Evolutionary conservation across 1,284 basidiomycete genomes (phyloP).

Genomic region (Boletus mariae): DNA sequence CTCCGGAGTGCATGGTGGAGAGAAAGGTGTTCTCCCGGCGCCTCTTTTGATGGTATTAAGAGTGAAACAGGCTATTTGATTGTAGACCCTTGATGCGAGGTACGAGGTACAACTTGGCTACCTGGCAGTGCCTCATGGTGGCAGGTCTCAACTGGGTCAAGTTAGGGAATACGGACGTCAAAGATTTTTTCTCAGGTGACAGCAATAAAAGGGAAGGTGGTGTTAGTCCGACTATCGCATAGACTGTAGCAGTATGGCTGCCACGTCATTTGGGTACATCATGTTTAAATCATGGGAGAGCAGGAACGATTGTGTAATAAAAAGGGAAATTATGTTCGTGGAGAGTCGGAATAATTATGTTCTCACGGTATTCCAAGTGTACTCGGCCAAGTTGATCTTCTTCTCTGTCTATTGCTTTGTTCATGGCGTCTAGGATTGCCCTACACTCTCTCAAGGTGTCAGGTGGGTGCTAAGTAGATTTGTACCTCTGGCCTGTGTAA

Average conservation of each 20-base stretch:
- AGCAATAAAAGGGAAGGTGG: no score
- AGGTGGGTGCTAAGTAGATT: slow-evolving; percentile 38
- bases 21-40: not conserved
- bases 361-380: slow-evolving; percentile 36
- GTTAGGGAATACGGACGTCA: not conserved
- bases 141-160: not conserved
- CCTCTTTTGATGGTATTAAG: not conserved
- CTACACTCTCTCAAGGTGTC: slow-evolving; percentile 59
- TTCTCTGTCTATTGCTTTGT: slow-evolving; percentile 1
- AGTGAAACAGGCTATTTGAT: not conserved
- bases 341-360: slow-evolving; percentile 41
- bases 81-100: not conserved
- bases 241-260: no score
- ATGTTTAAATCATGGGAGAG: no score
- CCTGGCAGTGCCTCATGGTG: not conserved
- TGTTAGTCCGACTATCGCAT: no score
- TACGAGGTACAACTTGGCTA: not conserved
- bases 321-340: slow-evolving; percentile 28
- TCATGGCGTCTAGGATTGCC: slow-evolving; percentile 72
- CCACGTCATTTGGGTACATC: no score
- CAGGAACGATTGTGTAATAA: no score
- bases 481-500: not conserved
- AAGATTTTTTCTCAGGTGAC: no score
- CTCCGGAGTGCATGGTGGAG: not conserved
- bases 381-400: slow-evolving; percentile 1